Conservation (phyloP, 371 early-diverging fungal genomes). For the Coemansia linderi region DNA sequence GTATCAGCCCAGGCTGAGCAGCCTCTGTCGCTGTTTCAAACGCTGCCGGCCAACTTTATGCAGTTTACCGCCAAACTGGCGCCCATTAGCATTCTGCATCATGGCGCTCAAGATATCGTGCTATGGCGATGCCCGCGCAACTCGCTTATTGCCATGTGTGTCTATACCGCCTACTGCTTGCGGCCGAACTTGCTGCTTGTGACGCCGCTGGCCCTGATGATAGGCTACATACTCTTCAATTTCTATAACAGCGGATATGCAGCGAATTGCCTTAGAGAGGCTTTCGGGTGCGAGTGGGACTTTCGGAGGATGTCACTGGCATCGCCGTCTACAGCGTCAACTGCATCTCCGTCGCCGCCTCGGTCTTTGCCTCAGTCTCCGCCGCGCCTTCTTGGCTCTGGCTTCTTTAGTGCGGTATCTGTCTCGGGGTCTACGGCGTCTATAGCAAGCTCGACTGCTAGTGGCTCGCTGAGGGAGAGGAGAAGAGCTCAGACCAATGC, state of each 20-base stretch:
- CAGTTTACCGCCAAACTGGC: slow-evolving; percentile 53
- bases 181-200: slow-evolving; percentile 43
- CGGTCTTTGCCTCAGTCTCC: slow-evolving; percentile 2
- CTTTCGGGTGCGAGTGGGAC: background rate
- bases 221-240: slow-evolving; percentile 41
- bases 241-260: slow-evolving; percentile 38
- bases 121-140: slow-evolving; percentile 41
- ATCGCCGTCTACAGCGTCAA: slow-evolving; percentile 2
- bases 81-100: slow-evolving; percentile 35
- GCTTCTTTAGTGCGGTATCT: slow-evolving; percentile 22
- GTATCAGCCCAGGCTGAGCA: slow-evolving; percentile 45
- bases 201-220: slow-evolving; percentile 40
- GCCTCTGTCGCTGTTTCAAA: slow-evolving; percentile 52
- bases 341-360: slow-evolving; percentile 5
- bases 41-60: slow-evolving; percentile 53
- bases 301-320: background rate
- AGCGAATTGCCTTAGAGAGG: background rate
- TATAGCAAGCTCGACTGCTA: background rate
- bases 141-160: slow-evolving; percentile 36
- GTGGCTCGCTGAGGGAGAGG: slow-evolving; percentile 2
- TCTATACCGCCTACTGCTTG: slow-evolving; percentile 45
- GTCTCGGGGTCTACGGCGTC: slow-evolving; percentile 1
- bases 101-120: slow-evolving; percentile 26
- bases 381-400: background rate
- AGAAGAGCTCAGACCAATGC: slow-evolving; percentile 5